Evolutionary conservation across 2,329 filamentous ascomycete species (phyloP), one percentile per base, ranked within the genome.

Genomic region (Colletotrichum costaricense): DNA sequence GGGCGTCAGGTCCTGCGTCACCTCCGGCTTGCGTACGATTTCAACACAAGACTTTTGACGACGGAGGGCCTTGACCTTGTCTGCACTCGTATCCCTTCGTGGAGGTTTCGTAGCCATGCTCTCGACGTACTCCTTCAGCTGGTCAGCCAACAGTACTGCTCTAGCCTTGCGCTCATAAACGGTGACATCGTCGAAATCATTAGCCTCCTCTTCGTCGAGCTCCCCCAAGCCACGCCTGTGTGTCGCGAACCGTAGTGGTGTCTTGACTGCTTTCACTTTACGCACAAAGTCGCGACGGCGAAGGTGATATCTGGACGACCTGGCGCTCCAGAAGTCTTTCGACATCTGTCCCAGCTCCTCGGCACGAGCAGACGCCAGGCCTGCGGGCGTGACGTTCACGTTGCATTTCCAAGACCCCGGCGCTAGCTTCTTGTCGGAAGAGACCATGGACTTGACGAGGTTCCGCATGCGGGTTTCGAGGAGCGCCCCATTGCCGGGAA

Each of bases 291-390:
- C 80, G 38, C 78, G 78, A 9, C 84, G 80, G 16, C 83, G 81
- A 2, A 75, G 75, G 75, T 85, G 83, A 65, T 85, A 85, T 16
- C 82, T 78, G 14, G 75, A 63, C 5, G 81, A 78, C 6, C 83
- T 78, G 1, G 82, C 74, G 28, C 80, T 81, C 83, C 82, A 85
- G 75, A 85, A 85, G 77, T 85, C 84, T 60, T 82, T 81, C 49
- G 80, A 78, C 83, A 85, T 84, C 72, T 85, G 80, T 6, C 79
- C 80, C 0, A 85, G 79, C 76, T 85, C 84, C 11, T 77, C 73
- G 0, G 81, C 80, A 30, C 83, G 79, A 3, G 80, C 80, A 4
- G 72, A 75, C 1, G 81, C 81, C 6, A 84, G 79, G 1, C 78
- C 79, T 1, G 78, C 67, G 0, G 79, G 68, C 0, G 81, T 80